Evolutionary conservation across 306 rosid genomes (phyloP).

Genomic region (Quercus glauca): DNA sequence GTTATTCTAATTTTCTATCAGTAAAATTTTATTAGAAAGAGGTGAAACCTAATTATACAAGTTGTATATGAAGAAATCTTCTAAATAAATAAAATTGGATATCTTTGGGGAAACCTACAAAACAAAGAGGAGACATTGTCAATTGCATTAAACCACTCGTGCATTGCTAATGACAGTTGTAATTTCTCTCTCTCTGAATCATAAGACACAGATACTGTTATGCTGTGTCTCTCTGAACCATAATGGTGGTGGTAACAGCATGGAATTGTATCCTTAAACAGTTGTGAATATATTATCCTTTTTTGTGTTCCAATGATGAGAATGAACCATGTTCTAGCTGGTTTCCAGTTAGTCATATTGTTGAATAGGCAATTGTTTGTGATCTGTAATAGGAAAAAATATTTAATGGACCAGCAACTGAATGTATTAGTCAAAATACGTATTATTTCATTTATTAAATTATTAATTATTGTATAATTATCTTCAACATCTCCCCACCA

Average conservation of each 20-base stretch:
- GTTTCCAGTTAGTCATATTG: not conserved
- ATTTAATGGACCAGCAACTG: not conserved
- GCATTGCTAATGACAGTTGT: too few species aligned
- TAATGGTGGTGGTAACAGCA: not conserved
- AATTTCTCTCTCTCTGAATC: not conserved
- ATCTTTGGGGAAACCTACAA: too few species aligned
- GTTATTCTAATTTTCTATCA: not conserved
- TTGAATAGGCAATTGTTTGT: not conserved
- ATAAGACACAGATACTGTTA: not conserved
- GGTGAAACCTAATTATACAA: too few species aligned
- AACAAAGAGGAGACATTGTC: too few species aligned
- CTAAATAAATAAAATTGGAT: too few species aligned
- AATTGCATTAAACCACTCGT: too few species aligned
- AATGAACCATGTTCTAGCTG: not conserved
- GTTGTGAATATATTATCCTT: not conserved
- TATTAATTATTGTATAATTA: too few species aligned
- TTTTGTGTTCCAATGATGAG: not conserved
- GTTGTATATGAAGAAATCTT: too few species aligned
- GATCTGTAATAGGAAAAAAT: not conserved
- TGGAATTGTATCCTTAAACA: not conserved
- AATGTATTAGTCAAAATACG: not conserved
- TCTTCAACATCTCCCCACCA: too few species aligned
- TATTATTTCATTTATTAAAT: not conserved
- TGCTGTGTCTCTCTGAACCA: too few species aligned
- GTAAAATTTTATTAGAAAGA: too few species aligned